Evolutionary conservation across 2,329 filamentous ascomycete species (phyloP).

Genomic region (Xylaria polymorpha): DNA sequence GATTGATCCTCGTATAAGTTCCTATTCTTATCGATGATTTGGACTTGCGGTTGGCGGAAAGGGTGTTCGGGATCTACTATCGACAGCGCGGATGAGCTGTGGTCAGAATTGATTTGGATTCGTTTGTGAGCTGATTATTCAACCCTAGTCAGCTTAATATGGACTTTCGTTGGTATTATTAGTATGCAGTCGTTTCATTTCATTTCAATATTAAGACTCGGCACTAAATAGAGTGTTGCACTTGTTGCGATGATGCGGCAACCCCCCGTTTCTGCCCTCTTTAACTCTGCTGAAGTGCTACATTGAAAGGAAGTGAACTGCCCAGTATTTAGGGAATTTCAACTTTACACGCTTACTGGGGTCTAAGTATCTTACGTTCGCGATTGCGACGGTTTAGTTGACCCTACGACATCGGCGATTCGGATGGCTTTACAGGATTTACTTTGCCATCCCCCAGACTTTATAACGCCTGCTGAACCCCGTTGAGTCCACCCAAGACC

Average conservation of each 20-base stretch:
- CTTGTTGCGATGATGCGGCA: not conserved
- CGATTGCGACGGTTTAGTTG: not conserved
- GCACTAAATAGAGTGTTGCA: not conserved
- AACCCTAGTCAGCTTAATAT: no score
- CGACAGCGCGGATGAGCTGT: not conserved
- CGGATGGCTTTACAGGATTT: constrained; percentile 57
- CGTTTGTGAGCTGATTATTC: no score
- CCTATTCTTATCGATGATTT: not conserved
- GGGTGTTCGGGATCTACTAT: not conserved
- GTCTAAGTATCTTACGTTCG: not conserved
- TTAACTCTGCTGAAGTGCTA: not conserved
- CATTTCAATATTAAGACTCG: not conserved
- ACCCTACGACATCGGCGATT: constrained; percentile 42
- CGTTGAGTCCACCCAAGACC: constrained; percentile 49
- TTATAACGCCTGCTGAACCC: constrained; percentile 51
- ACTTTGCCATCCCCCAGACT: constrained; percentile 52
- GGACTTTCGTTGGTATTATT: not conserved
- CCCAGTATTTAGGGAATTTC: not conserved
- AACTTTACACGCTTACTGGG: not conserved
- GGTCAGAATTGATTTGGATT: not conserved
- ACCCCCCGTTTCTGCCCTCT: not conserved
- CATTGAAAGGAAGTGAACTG: not conserved
- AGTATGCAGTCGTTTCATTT: not conserved
- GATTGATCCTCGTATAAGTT: not conserved
- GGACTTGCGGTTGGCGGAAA: not conserved